Evolutionary conservation across 805 yeast genomes (phyloP).

Genomic region (Clavispora phyllophila): DNA sequence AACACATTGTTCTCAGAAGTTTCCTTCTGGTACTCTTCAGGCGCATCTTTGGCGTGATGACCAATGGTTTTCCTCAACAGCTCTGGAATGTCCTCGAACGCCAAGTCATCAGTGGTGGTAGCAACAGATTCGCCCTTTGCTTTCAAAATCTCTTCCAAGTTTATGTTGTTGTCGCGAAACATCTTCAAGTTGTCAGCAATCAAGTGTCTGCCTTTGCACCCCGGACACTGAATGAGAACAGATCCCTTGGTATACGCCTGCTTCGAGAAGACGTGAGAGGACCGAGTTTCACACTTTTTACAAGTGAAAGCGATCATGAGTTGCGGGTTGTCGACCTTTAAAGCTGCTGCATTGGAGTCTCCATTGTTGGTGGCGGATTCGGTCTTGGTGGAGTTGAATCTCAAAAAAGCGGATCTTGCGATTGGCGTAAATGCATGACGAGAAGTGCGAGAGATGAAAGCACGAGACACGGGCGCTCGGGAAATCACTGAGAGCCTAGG

Average conservation of each 20-base stretch:
- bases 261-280: conserved; percentile 86
- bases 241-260: conserved; percentile 88
- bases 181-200: conserved; percentile 75
- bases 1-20: conserved; percentile 3
- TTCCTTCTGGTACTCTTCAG: conserved; percentile 31
- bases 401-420: not conserved
- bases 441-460: not conserved
- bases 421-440: no score
- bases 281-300: conserved; percentile 76
- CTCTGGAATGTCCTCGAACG: conserved; percentile 64
- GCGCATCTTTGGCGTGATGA: conserved; percentile 66
- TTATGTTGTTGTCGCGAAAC: conserved; percentile 71
- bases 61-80: conserved; percentile 48
- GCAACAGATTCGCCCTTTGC: conserved; percentile 75
- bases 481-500: not conserved
- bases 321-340: conserved; percentile 70
- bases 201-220: conserved; percentile 80
- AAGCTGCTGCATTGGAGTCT: conserved; percentile 3
- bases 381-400: not conserved
- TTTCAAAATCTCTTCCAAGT: conserved; percentile 71
- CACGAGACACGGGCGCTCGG: not conserved
- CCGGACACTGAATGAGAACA: conserved; percentile 86
- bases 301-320: conserved; percentile 90
- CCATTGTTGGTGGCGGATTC: not conserved
- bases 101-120: conserved; percentile 60